Percentiles rank a stretch among this genome's conserved stretches.
Evolutionary conservation across 2,329 filamentous ascomycete genomes (phyloP).

Genomic region (Fusarium sp.): DNA sequence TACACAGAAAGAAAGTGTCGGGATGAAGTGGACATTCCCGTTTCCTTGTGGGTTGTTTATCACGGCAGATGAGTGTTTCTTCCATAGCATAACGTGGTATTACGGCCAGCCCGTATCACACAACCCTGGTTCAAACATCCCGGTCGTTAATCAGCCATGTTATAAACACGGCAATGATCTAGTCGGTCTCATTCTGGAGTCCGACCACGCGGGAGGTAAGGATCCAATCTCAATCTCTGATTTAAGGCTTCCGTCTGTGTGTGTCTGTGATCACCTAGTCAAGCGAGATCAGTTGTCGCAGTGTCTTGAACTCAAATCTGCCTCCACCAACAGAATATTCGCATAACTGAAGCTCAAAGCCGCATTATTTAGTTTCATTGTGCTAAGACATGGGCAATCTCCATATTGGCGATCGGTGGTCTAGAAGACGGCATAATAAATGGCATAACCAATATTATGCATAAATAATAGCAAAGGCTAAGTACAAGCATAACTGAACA

Average conservation of each 20-base stretch:
- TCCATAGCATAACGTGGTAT: slow-evolving; percentile 9
- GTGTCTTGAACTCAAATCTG: slow-evolving; percentile 7
- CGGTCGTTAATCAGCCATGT: slow-evolving; percentile 10
- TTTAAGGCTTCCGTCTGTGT: neutral
- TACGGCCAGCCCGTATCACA: slow-evolving; percentile 3
- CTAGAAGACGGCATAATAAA: neutral
- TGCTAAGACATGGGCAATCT: slow-evolving; percentile 4
- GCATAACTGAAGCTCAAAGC: neutral
- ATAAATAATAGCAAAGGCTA: neutral
- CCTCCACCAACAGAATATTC: neutral
- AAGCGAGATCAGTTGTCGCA: neutral
- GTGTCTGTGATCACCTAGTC: neutral
- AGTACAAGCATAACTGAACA: neutral
- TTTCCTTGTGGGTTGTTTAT: neutral
- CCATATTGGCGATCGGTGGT: neutral
- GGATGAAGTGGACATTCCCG: neutral
- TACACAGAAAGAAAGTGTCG: neutral
- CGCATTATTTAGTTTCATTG: neutral
- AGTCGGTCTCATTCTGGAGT: neutral
- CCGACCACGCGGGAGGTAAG: neutral
- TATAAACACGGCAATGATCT: slow-evolving; percentile 6
- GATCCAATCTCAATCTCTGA: neutral
- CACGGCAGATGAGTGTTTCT: neutral
- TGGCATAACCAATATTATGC: neutral
- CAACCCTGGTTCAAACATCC: slow-evolving; percentile 13